These are phyloP conservation scores for Pestalotiopsis sp. DNA, from an alignment of 2,329 filamentous ascomycete species.

Conservation along the genomic window DNA sequence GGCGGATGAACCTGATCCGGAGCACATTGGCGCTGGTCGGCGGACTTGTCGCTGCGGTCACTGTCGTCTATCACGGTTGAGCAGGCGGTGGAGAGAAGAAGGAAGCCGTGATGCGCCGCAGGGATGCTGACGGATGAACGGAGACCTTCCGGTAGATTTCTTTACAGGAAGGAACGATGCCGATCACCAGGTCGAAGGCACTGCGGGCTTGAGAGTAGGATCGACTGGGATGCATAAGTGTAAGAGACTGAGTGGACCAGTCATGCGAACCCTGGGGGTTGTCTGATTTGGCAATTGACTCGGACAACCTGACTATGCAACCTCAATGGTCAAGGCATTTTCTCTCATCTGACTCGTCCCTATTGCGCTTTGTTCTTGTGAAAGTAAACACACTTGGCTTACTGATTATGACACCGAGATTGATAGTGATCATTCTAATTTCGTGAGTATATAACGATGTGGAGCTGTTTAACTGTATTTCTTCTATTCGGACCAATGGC, in stretches of 20 bases:
- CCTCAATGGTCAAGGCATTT: too few relatives aligned
- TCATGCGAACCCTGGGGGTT: too few relatives aligned
- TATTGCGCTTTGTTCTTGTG: too few relatives aligned
- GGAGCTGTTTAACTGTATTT: too few relatives aligned
- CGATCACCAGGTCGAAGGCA: not conserved
- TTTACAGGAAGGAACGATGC: not conserved
- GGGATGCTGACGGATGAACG: not conserved
- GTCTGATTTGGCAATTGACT: too few relatives aligned
- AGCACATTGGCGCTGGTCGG: constrained; percentile 6
- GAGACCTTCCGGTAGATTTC: not conserved
- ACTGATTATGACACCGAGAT: too few relatives aligned
- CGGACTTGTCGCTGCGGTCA: not conserved
- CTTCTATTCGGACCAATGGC: not conserved
- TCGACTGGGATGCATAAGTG: not conserved
- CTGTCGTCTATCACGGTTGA: constrained; percentile 1
- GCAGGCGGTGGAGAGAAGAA: not conserved
- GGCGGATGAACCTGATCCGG: not conserved
- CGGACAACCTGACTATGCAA: too few relatives aligned
- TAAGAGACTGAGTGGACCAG: not conserved
- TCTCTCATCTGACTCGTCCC: too few relatives aligned
- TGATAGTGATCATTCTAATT: too few relatives aligned
- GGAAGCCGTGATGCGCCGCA: too few relatives aligned
- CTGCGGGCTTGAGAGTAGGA: not conserved
- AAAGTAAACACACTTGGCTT: too few relatives aligned
- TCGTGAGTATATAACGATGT: too few relatives aligned